These are phyloP conservation scores for Alternaria gaisen DNA, from an alignment of 2,329 filamentous ascomycete genomes.

Conservation along the genomic window DNA sequence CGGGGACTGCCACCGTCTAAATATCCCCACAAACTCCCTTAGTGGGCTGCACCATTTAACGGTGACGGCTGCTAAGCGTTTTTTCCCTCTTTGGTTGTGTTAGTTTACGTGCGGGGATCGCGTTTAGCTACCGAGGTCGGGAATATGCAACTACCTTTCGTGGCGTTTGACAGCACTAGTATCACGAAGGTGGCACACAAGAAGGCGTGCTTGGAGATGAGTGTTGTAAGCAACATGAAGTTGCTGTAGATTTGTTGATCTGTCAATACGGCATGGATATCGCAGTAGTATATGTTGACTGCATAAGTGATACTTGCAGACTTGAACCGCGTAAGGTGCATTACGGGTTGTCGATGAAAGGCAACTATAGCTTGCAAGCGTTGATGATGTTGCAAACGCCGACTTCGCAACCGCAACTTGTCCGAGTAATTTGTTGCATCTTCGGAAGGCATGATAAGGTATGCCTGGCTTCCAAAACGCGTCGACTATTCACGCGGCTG, in stretches of 20 bases:
- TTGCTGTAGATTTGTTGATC: neutral
- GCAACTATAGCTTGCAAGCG: neutral
- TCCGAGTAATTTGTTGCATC: neutral
- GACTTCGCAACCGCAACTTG: neutral
- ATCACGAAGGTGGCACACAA: constrained; percentile 2
- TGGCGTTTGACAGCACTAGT: neutral
- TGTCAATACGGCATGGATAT: neutral
- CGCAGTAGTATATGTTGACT: neutral
- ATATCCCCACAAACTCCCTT: constrained; percentile 3
- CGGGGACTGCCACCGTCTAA: constrained; percentile 7
- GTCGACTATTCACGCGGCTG: neutral
- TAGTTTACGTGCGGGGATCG: constrained; percentile 33
- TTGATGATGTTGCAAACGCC: neutral
- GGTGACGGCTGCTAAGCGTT: constrained; percentile 38
- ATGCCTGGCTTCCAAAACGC: neutral
- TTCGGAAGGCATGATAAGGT: neutral
- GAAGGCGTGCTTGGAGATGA: neutral
- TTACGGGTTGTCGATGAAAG: neutral
- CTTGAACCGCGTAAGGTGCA: neutral
- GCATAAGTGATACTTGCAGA: neutral
- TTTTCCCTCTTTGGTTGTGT: constrained; percentile 13
- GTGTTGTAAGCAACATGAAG: neutral
- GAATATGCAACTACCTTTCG: constrained; percentile 5
- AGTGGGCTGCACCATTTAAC: constrained; percentile 17
- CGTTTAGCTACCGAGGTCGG: constrained; percentile 37